A percentile compares a stretch with the other conserved stretches of the same genome.
Conservation (phyloP, 345 rosid genomes). For the Gossypium stocksii region DNA sequence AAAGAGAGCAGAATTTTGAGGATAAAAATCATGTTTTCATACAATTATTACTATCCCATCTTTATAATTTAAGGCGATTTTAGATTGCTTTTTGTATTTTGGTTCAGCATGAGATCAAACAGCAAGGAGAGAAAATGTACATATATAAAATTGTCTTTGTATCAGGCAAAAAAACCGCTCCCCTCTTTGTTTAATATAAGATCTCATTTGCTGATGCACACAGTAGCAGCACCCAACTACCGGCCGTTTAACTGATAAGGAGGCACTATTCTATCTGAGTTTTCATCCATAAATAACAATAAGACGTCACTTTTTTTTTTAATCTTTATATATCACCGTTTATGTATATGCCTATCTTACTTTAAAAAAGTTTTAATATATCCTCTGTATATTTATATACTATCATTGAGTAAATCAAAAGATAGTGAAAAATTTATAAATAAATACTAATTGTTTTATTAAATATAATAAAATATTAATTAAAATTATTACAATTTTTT, state of each 20-base stretch:
- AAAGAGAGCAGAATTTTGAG: constrained; percentile 24
- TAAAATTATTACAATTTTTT: too few species aligned
- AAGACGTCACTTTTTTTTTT: too few species aligned
- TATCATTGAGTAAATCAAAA: too few species aligned
- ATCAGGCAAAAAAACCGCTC: background rate
- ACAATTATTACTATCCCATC: background rate
- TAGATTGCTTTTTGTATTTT: background rate
- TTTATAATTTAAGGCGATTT: background rate
- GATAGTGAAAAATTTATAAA: too few species aligned
- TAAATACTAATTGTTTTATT: too few species aligned
- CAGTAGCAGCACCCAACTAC: background rate
- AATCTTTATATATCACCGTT: too few species aligned
- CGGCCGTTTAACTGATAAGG: background rate
- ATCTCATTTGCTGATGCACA: background rate
- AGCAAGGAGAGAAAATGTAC: constrained; percentile 11
- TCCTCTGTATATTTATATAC: too few species aligned
- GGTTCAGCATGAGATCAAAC: constrained; percentile 34
- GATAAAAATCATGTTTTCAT: constrained; percentile 14
- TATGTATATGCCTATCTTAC: too few species aligned
- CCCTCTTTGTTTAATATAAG: background rate
- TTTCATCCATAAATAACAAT: too few species aligned
- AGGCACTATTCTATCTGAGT: too few species aligned
- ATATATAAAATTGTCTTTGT: background rate
- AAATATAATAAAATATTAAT: too few species aligned
- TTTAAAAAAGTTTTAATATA: too few species aligned